These are phyloP conservation scores for Linnemannia exigua DNA, from an alignment of 192 early-diverging fungal species.

Conservation along the genomic window DNA sequence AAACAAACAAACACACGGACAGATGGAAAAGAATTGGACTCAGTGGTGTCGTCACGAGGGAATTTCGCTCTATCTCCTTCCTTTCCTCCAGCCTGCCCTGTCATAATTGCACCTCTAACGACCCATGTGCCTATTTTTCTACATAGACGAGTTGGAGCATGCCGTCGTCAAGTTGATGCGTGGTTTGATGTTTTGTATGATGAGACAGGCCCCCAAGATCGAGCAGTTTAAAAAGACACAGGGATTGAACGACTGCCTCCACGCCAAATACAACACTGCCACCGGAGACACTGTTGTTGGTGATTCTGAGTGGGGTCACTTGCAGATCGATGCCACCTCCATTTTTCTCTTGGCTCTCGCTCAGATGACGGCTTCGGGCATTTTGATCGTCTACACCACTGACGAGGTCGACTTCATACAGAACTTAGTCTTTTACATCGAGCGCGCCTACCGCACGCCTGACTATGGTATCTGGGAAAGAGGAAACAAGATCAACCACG, in stretches of 20 bases:
- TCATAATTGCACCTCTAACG: not conserved
- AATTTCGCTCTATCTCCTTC: not conserved
- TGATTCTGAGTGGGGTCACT: conserved; percentile 89
- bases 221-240: conserved; percentile 90
- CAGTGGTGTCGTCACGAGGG: not conserved
- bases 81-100: not conserved
- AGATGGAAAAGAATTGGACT: not conserved
- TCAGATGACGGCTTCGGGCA: conserved; percentile 86
- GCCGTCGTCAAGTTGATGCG: conserved; percentile 90
- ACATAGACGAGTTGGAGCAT: conserved; percentile 86
- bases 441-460: conserved; percentile 85
- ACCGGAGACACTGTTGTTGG: conserved; percentile 89
- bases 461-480: conserved; percentile 94
- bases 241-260: conserved; percentile 78
- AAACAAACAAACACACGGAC: not conserved
- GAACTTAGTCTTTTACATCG: conserved; percentile 92
- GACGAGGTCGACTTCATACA: conserved; percentile 92
- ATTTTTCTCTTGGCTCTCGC: conserved; percentile 84
- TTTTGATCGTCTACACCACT: conserved; percentile 81
- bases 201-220: conserved; percentile 86
- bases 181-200: conserved; percentile 84
- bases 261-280: conserved; percentile 90
- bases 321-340: conserved; percentile 92
- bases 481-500: conserved; percentile 91
- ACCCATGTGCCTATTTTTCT: not conserved